phyloP scores from a whole-genome alignment of 148 eudicot species.

The Hydrangea macrophylla region DNA sequence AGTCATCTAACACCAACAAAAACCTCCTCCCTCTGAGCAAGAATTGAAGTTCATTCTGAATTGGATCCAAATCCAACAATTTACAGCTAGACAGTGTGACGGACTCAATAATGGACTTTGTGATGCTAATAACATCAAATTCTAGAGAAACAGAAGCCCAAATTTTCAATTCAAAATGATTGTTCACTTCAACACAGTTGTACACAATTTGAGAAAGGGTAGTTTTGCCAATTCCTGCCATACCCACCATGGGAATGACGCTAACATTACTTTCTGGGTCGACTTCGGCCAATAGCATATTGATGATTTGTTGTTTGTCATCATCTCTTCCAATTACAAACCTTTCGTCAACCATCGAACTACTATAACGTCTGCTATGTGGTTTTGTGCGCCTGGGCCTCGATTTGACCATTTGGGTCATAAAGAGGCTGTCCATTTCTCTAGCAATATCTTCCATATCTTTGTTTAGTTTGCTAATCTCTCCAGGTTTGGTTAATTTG shows the following conservation, averaged over 20 bases:
- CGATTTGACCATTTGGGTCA: neutral
- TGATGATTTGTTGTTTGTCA: too few species aligned
- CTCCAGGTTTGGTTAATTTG: neutral
- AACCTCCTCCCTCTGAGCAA: neutral
- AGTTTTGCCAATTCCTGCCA: neutral
- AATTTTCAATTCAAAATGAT: neutral
- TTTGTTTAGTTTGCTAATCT: neutral
- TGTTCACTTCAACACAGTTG: neutral
- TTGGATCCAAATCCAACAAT: neutral
- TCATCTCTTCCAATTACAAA: neutral
- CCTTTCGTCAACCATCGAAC: neutral
- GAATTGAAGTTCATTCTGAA: neutral
- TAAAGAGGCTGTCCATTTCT: neutral
- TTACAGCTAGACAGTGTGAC: neutral
- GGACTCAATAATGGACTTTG: neutral
- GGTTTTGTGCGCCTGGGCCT: neutral
- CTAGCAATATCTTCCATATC: slow-evolving; percentile 4
- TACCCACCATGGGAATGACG: neutral
- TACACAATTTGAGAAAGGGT: neutral
- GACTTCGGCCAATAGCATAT: neutral
- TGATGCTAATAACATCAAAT: neutral
- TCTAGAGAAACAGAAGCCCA: neutral
- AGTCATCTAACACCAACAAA: neutral
- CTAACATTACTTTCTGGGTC: neutral
- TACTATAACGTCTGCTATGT: neutral